Evolutionary conservation across 2,329 filamentous ascomycete genomes (phyloP).

Genomic region (Talaromyces sp.): DNA sequence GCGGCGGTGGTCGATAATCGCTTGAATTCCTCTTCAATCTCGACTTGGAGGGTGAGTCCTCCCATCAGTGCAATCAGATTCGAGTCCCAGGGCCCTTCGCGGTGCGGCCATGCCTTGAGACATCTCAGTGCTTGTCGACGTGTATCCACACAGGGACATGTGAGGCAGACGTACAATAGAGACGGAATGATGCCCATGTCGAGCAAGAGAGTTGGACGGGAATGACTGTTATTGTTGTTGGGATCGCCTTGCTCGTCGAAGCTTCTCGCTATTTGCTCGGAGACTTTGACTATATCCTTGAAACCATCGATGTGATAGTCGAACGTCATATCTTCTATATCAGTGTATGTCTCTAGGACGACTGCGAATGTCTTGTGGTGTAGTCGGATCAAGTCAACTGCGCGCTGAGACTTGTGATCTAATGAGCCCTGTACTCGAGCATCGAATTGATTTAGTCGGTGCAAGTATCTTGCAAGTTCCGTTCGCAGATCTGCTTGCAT

Average conservation of each 20-base stretch:
- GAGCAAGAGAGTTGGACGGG: slow-evolving; percentile 21
- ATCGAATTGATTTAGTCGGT: not conserved
- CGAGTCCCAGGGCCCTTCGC: slow-evolving; percentile 36
- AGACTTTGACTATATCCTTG: not conserved
- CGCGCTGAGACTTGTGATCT: slow-evolving; percentile 15
- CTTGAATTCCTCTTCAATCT: slow-evolving; percentile 17
- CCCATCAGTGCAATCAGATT: slow-evolving; percentile 30
- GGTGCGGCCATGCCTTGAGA: slow-evolving; percentile 29
- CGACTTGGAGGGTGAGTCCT: slow-evolving; percentile 24
- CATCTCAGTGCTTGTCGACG: slow-evolving; percentile 28
- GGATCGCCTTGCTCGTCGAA: slow-evolving; percentile 3
- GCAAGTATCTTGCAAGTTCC: not conserved
- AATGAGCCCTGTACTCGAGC: not conserved
- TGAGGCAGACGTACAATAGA: slow-evolving; percentile 31
- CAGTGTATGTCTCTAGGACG: slow-evolving; percentile 18
- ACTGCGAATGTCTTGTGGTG: slow-evolving; percentile 15
- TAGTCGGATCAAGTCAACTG: slow-evolving; percentile 20
- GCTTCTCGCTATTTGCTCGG: slow-evolving; percentile 5
- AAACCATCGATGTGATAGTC: slow-evolving; percentile 15
- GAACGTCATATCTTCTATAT: slow-evolving; percentile 11
- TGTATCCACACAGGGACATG: slow-evolving; percentile 26
- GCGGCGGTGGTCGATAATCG: not conserved
- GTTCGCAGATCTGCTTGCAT: not conserved
- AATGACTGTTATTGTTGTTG: not conserved
- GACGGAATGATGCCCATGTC: slow-evolving; percentile 32